These are phyloP conservation scores for Fibroporia radiculosa DNA, from an alignment of 768 basidiomycete species.

Conservation along the genomic window DNA sequence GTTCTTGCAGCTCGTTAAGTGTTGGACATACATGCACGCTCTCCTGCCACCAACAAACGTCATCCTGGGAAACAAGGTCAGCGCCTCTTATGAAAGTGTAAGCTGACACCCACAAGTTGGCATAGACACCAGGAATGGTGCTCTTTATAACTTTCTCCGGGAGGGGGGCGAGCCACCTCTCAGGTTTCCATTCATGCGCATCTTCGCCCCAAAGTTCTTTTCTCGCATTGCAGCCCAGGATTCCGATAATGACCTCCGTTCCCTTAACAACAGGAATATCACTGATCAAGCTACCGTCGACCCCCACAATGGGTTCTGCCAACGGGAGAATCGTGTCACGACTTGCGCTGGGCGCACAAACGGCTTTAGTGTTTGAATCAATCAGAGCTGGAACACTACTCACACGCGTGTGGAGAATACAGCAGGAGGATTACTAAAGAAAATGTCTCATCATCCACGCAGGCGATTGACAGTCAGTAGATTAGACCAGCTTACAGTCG, in stretches of 20 bases:
- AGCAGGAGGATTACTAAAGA: neutral
- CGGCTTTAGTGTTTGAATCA: slow-evolving; percentile 19
- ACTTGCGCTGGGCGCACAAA: slow-evolving; percentile 21
- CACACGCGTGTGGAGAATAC: neutral
- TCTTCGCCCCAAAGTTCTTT: slow-evolving; percentile 35
- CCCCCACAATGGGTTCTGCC: slow-evolving; percentile 20
- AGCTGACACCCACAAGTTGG: neutral
- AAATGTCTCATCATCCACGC: neutral
- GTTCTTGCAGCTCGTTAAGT: neutral
- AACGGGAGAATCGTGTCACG: slow-evolving; percentile 23
- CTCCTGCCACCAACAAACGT: slow-evolving; percentile 27
- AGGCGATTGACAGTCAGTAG: neutral
- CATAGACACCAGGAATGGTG: slow-evolving; percentile 22
- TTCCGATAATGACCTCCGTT: slow-evolving; percentile 17
- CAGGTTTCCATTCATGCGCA: slow-evolving; percentile 34
- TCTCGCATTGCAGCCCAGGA: slow-evolving; percentile 26
- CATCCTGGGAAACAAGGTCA: slow-evolving; percentile 22
- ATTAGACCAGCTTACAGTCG: slow-evolving; percentile 32
- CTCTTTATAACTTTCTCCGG: slow-evolving; percentile 17
- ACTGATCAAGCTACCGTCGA: slow-evolving; percentile 19
- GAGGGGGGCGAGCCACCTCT: slow-evolving; percentile 30
- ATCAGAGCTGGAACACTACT: neutral
- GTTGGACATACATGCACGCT: slow-evolving; percentile 26
- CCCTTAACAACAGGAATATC: slow-evolving; percentile 21
- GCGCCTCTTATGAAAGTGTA: neutral